Base-by-base conservation (phyloP, 2,329 filamentous ascomycete genomes). In the Hymenoscyphus fructigenus region DNA sequence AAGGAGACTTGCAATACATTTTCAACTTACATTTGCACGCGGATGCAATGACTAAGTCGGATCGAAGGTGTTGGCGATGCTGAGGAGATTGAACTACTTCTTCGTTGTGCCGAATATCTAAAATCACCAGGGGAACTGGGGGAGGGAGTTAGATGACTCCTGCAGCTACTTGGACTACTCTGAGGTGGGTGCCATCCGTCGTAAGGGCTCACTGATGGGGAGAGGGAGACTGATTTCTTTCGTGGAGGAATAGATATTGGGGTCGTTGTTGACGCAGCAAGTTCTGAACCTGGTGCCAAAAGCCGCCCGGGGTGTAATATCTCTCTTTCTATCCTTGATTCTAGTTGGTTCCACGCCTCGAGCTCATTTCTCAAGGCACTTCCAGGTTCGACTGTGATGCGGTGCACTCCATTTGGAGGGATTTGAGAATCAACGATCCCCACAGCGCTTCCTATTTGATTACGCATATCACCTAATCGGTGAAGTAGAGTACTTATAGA, bases 311-410 rank as follows among this genome's bases (percentile, higher is more conserved):
- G 69, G 62, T 69, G 70, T 28, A 70, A 36, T 12, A 68, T 70
- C 60, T 71, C 68, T 41, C 66, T 57, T 60, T 71, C 68, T 36
- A 71, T 70, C n/a, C 68, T 64, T 38, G 66, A 65, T 59, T 66
- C 68, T 12, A 72, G 28, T 60, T 60, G 23, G 28, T 71, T 66
- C 70, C 70, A 72, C 20, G 65, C 68, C n/a, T 66, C 67, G 5
- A 71, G 64, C 55, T 72, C 70, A n/a, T 66, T 26, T 38, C 61
- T 20, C 20, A 72, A 58, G 17, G 66, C 67, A 58, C 15, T 65
- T 29, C 66, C 57, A 20, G 68, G 67, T 29, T 69, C 68, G 2
- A 38, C 50, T 1, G 14, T 23, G 5, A 61, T 17, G 34, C 62
- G 23, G 15, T 55, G 47, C 56, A 17, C 28, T 29, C 7, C 32